These are phyloP conservation scores for Aureobasidium sp. DNA, from an alignment of 2,329 filamentous ascomycete genomes.

Conservation along the genomic window DNA sequence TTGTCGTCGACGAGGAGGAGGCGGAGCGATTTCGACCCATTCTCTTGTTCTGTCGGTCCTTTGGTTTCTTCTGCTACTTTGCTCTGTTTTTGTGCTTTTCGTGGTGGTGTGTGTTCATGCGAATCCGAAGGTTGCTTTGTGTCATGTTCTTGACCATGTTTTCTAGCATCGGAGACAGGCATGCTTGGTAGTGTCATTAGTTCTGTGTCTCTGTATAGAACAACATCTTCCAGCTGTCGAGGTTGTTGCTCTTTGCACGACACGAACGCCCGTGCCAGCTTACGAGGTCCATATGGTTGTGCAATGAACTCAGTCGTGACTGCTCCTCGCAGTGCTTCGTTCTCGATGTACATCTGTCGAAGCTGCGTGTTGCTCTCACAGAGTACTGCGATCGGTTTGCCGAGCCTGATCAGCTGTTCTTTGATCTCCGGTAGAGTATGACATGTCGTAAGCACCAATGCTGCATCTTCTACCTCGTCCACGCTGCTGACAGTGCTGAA, in stretches of 20 bases:
- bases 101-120: not conserved
- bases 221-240: not conserved
- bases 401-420: not conserved
- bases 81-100: not conserved
- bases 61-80: not conserved
- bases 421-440: not conserved
- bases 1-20: slow-evolving; percentile 24
- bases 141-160: too few species aligned
- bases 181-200: not conserved
- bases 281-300: slow-evolving; percentile 12
- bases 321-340: not conserved
- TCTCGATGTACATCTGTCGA: not conserved
- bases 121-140: not conserved
- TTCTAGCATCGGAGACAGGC: not conserved
- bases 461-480: not conserved
- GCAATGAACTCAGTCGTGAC: slow-evolving; percentile 1
- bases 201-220: not conserved
- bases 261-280: not conserved
- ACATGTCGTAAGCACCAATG: not conserved
- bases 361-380: slow-evolving; percentile 13
- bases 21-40: slow-evolving; percentile 14
- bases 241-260: not conserved
- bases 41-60: not conserved
- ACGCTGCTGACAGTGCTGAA: not conserved
- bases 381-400: slow-evolving; percentile 6